Evolutionary conservation across 2,329 filamentous ascomycete genomes (phyloP), one percentile per base, ranked within the genome.

Genomic region (Fusarium nelsonii): DNA sequence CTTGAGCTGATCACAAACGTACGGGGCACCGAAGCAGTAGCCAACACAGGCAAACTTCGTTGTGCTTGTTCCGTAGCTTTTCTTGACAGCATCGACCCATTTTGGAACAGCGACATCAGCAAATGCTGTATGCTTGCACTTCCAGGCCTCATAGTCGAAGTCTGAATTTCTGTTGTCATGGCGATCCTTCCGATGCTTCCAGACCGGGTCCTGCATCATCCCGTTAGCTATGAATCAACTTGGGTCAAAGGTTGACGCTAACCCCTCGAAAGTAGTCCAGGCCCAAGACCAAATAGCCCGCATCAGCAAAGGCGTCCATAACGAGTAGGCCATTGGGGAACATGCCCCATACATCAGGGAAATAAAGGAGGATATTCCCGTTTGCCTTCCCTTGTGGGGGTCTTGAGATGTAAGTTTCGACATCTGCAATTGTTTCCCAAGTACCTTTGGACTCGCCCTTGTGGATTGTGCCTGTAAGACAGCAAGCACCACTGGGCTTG

Each of bases 281-380:
- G 4, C 54, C 54, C 11, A 58, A 11, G 14, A 58, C 54, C 4
- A 58, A 20, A 20, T 58, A 58, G 10, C 54, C 54, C 36, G 54
- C 46, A 34, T 58, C 54, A 11, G 48, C 54, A 16, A 58, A 58
- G 3, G 54, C 37, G 18, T 58, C 54, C 54, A 58, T 58, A 36
- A 58, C 54, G 11, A 58, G 12, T 6, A 58, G 26, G 8, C 54
- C 54, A 16, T 58, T 58, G 2, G 54, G 48, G 30, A 58, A 58
- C 54, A 58, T 58, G 20, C 54, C 48, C 54, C 54, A 58, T 41
- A 58, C 54, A n/a, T 58, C 54, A 34, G 48, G 54, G 23, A 58
- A 58, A 11, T 58, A 58, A 2, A 58, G 37, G 15, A 58, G 23
- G 1, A 58, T 58, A 9, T 58, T 53, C 12, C 48, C 54, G 18